Evolutionary conservation across 2,329 filamentous ascomycete genomes (phyloP).

Genomic region (Ophiostoma angusticollis): DNA sequence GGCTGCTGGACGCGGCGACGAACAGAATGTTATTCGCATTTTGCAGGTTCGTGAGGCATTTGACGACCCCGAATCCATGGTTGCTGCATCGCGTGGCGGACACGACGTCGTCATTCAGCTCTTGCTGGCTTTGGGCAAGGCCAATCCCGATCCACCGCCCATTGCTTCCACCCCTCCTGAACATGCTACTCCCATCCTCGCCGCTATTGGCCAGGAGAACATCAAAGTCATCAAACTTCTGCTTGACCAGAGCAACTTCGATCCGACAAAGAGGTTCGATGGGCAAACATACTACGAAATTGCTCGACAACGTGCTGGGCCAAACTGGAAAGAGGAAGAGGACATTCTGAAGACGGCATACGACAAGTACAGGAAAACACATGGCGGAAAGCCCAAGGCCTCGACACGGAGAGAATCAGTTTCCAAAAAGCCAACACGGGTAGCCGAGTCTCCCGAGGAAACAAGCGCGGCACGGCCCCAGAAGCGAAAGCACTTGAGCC

Average conservation of each 20-base stretch:
- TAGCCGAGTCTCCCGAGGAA: slow-evolving; percentile 34
- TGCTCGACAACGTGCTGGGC: slow-evolving; percentile 67
- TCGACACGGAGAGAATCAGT: slow-evolving; percentile 32
- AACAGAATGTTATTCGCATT: slow-evolving; percentile 48
- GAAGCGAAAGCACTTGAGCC: slow-evolving; percentile 37
- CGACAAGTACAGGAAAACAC: slow-evolving; percentile 46
- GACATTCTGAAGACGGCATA: slow-evolving; percentile 66
- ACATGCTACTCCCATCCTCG: slow-evolving; percentile 82
- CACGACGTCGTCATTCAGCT: slow-evolving; percentile 80
- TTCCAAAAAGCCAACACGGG: slow-evolving; percentile 28
- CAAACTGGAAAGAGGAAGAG: slow-evolving; percentile 82
- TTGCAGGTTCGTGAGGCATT: slow-evolving; percentile 47
- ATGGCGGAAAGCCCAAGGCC: slow-evolving; percentile 35
- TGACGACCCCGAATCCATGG: slow-evolving; percentile 73
- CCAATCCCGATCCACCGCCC: slow-evolving; percentile 56
- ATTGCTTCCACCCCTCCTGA: slow-evolving; percentile 48
- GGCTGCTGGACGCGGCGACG: slow-evolving; percentile 48
- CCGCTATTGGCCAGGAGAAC: slow-evolving; percentile 82
- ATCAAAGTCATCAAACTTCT: slow-evolving; percentile 73
- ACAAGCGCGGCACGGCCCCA: slow-evolving; percentile 20
- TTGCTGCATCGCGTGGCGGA: slow-evolving; percentile 82
- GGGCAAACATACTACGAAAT: slow-evolving; percentile 81
- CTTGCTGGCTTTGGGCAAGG: slow-evolving; percentile 53
- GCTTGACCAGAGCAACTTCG: slow-evolving; percentile 62
- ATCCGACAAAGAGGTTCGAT: slow-evolving; percentile 65